A percentile compares a stretch with the other conserved stretches of the same genome.
phyloP scores from a whole-genome alignment of 169 alveolate genomes.

The Amoebophrya sp. region DNA sequence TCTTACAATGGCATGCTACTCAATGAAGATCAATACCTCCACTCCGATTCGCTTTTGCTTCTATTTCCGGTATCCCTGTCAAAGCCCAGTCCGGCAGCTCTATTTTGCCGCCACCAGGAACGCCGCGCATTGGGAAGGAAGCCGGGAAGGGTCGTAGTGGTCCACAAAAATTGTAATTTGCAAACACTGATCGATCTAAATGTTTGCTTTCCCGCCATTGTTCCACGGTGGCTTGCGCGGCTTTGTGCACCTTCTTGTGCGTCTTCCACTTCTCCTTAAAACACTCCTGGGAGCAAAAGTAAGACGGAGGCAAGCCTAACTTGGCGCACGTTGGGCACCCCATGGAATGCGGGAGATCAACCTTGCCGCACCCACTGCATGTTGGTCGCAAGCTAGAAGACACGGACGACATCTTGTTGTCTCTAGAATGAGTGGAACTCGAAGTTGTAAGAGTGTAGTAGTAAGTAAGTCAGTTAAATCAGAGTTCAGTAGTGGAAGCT shows the following conservation, averaged over 20 bases:
- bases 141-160: neutral
- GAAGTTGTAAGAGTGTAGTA: neutral
- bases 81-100: neutral
- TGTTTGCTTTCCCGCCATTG: slow-evolving; percentile 30
- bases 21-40: neutral
- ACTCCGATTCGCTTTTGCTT: neutral
- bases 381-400: neutral
- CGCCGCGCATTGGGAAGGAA: neutral
- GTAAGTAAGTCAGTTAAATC: neutral
- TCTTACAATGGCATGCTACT: too few species aligned
- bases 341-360: neutral
- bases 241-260: slow-evolving; percentile 78
- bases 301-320: slow-evolving; percentile 34
- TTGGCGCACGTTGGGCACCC: slow-evolving; percentile 41
- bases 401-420: neutral
- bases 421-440: neutral
- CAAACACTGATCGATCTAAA: neutral
- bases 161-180: neutral
- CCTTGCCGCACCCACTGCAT: slow-evolving; percentile 35
- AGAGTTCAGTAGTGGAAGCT: neutral
- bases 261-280: slow-evolving; percentile 80
- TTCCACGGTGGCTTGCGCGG: too few species aligned
- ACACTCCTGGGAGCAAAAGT: slow-evolving; percentile 91
- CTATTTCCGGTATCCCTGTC: slow-evolving; percentile 4
- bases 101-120: neutral